Evolutionary conservation across 768 basidiomycete species (phyloP), one percentile per base, ranked within the genome.

Genomic region (Suillus sp.): DNA sequence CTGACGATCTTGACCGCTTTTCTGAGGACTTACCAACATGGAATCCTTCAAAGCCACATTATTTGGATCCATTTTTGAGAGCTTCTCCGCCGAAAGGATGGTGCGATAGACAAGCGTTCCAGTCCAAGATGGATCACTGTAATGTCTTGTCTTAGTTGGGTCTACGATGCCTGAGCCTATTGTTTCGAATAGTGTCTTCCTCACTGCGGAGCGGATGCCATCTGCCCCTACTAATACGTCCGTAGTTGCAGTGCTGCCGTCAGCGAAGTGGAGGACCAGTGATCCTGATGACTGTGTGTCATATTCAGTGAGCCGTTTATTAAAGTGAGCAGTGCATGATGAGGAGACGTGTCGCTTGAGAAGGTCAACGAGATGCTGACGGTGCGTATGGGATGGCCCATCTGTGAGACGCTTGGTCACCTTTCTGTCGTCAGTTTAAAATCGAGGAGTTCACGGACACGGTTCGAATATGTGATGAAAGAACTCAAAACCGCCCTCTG

Each of bases 201-300:
- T 75, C 27, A 72, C 69, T 2, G 59, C 54, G 1, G 72, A 75
- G 18, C 69, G 74, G 25, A 84, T 74, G 4, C 83, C 83, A 64
- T 83, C 82, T 45, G 80, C 80, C 4, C 81, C 83, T 53, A 83
- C 64, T 5, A 83, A 76, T 18, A 84, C 65, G 57, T 84, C 78
- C 10, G 81, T 73, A 34, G 67, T 72, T 11, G 75, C 67, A 2
- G 60, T 73, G n/a, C 76, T 74, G 7, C 74, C 74, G 57, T 78
- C 73, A 11, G 47, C 0, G 38, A 60, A 60, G 22, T 60, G 38
- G 14, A 60, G 35, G 35, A n/a, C 4, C 2, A 45, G 40, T 3
- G 42, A 42, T 60, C 42, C 59, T n/a, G 59, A 5, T 34, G 35
- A 32, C 13, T 30, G 45, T 38, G 67, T 66, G 0, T 34, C 3